Evolutionary conservation across 768 basidiomycete species (phyloP), one percentile per base, ranked within the genome.

Genomic region (Lactarius tabidus): DNA sequence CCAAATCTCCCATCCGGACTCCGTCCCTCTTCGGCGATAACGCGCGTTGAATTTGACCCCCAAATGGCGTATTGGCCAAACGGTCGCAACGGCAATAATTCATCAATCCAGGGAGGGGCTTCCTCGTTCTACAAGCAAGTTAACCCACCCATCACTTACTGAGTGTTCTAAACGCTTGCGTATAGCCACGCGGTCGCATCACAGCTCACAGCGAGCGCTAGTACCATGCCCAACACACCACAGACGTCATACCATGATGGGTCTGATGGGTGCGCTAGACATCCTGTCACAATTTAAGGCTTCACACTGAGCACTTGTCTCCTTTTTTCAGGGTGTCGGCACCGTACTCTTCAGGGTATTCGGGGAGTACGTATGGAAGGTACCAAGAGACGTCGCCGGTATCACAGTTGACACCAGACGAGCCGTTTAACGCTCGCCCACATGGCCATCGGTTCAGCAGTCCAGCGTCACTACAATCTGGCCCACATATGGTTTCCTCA

Each of bases 61-160:
- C 79, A 78, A 10, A 67, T 81, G 54, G 85, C 85, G 17, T 86
- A 86, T 69, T 61, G 72, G 65, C 45, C 67, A 65, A 33, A 66
- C 65, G 56, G 67, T 66, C n/a, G 62, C 60, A 55, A 20, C 39
- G 28, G 59, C 51, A 33, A 64, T 39, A 45, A 65, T 60, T 31
- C 62, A 68, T 17, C 56, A 63, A 26, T 57, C 65, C 29, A 71
- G 69, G n/a, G 68, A 63, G 26, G 71, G 52, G 67, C 82, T 1
- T 67, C 77, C 18, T 76, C 82, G 3, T 80, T 89, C 35, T 90
- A 89, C 77, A 85, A 82, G 88, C 84, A 69, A 57, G 80, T 68
- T 1, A 29, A 38, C 29, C 26, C n/a, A 45, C 15, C 57, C 28
- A 8, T 28, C 62, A 12, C 29, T 39, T 28, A 20, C 31, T 12